Evolutionary conservation across 768 basidiomycete genomes (phyloP).

Genomic region (Crepidotus variabilis): DNA sequence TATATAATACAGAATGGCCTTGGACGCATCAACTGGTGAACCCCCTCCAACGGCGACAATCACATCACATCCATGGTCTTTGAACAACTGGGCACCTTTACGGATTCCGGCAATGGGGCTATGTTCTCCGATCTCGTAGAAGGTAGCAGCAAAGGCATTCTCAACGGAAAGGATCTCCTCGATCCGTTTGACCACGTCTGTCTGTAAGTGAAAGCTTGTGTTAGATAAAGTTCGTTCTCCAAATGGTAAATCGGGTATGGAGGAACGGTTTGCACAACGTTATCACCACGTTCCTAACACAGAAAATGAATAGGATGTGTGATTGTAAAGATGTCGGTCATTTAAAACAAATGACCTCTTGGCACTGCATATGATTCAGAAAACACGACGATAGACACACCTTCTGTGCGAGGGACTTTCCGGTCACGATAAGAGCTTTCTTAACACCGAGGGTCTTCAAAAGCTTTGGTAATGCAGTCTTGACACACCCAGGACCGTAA

Average conservation of each 20-base stretch:
- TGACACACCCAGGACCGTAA: constrained; percentile 69
- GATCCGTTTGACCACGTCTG: constrained; percentile 54
- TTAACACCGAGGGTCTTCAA: constrained; percentile 49
- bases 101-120: constrained; percentile 65
- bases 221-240: background rate
- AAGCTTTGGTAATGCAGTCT: constrained; percentile 61
- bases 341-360: background rate
- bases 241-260: no score
- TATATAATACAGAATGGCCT: constrained; percentile 63
- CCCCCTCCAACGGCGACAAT: constrained; percentile 78
- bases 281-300: no score
- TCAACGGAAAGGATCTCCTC: constrained; percentile 52
- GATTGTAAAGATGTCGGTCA: background rate
- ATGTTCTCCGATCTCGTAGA: constrained; percentile 72
- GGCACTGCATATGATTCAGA: background rate
- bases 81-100: constrained; percentile 51
- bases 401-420: constrained; percentile 64
- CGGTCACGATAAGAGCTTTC: constrained; percentile 71
- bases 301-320: no score
- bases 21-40: constrained; percentile 75
- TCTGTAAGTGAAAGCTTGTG: constrained; percentile 30
- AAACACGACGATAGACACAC: constrained; percentile 23
- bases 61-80: constrained; percentile 55
- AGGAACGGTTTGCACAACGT: no score
- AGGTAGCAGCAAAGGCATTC: constrained; percentile 62